A percentile compares a stretch with the other conserved stretches of the same genome.
Conservation (phyloP, 148 eudicot species). For the Bassia scoparia region DNA sequence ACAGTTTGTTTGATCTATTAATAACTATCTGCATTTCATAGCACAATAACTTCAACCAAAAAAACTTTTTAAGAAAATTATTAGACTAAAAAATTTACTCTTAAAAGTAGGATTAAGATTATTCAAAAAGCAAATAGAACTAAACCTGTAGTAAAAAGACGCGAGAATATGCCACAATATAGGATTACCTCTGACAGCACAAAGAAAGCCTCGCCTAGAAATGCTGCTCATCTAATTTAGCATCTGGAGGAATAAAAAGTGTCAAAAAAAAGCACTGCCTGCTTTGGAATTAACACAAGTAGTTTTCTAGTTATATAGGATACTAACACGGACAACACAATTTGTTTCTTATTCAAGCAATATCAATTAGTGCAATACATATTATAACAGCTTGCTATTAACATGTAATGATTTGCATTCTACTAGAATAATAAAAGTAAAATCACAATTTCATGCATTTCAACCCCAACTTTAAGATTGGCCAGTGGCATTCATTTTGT, state of each 20-base stretch:
- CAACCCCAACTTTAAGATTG: too few relatives aligned
- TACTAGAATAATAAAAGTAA: too few relatives aligned
- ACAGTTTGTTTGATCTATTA: conserved; percentile 46
- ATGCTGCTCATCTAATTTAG: conserved; percentile 94
- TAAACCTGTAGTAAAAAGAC: too few relatives aligned
- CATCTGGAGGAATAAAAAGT: conserved; percentile 36
- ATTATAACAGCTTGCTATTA: too few relatives aligned
- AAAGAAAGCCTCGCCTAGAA: conserved; percentile 92
- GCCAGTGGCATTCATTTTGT: too few relatives aligned
- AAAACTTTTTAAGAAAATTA: too few relatives aligned
- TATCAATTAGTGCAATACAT: background rate
- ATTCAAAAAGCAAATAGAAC: too few relatives aligned
- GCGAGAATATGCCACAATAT: background rate
- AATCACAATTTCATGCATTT: too few relatives aligned
- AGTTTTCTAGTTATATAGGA: background rate
- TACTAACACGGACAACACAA: background rate
- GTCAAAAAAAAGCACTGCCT: conserved; percentile 17
- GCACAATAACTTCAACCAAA: too few relatives aligned
- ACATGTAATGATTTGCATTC: too few relatives aligned
- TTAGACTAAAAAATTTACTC: background rate
- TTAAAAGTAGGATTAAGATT: background rate
- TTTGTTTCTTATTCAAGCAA: background rate
- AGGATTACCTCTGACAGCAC: conserved; percentile 79
- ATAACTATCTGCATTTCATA: conserved; percentile 56
- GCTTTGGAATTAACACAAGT: conserved; percentile 9